Percentiles rank a stretch among this genome's conserved stretches.
These are phyloP conservation scores for Triticum dicoccoides DNA, from an alignment of 176 grass and related monocot genomes.

Conservation along the genomic window DNA sequence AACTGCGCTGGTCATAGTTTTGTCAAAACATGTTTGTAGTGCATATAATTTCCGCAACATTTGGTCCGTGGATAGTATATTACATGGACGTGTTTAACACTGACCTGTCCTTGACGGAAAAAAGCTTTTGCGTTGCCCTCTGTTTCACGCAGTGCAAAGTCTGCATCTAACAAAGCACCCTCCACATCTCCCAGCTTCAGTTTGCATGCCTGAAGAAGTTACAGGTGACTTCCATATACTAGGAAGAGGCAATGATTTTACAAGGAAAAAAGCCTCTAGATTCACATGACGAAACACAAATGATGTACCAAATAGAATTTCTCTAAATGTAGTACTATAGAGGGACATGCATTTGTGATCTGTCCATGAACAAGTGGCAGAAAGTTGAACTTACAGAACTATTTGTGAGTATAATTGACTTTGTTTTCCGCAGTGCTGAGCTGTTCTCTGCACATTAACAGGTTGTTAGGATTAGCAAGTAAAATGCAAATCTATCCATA, in stretches of 20 bases:
- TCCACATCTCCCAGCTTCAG: slow-evolving; percentile 84
- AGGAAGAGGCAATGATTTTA: not conserved
- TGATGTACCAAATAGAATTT: not conserved
- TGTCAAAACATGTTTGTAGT: not conserved
- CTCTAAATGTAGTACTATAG: slow-evolving; percentile 16
- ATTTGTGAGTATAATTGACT: slow-evolving; percentile 98
- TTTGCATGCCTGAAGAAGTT: slow-evolving; percentile 74
- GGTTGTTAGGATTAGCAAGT: slow-evolving; percentile 32
- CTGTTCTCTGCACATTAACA: slow-evolving; percentile 68
- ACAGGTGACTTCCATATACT: slow-evolving; percentile 29
- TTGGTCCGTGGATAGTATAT: not conserved
- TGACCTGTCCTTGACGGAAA: slow-evolving; percentile 91
- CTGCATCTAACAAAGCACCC: slow-evolving; percentile 91
- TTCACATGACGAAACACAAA: slow-evolving; percentile 11
- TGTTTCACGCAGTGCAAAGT: slow-evolving; percentile 92
- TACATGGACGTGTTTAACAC: not conserved
- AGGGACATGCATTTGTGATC: slow-evolving; percentile 11
- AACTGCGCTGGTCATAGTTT: not conserved
- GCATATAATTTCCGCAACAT: not conserved
- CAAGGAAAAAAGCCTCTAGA: slow-evolving; percentile 14
- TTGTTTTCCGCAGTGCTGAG: slow-evolving; percentile 66
- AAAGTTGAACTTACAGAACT: slow-evolving; percentile 74
- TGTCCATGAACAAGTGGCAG: slow-evolving; percentile 1
- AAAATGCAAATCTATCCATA: not conserved
- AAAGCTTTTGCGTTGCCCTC: slow-evolving; percentile 92